phyloP scores from a whole-genome alignment of 2,329 filamentous ascomycete genomes.

The Ophiostoma piceae region DNA sequence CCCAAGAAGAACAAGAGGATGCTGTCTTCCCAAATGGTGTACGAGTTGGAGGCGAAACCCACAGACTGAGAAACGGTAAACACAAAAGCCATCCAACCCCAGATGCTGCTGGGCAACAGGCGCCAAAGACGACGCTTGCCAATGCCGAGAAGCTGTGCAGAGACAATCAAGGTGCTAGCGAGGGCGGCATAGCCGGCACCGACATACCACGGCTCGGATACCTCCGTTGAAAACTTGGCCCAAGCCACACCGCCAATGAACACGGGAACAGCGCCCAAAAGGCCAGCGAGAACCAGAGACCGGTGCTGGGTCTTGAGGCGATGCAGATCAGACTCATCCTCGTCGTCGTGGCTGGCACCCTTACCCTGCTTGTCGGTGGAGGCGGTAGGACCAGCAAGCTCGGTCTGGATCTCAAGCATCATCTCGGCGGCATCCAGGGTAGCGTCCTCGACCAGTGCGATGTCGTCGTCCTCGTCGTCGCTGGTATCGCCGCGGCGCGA shows the following conservation, averaged over 20 bases:
- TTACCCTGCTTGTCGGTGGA: background rate
- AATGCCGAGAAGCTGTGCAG: constrained; percentile 41
- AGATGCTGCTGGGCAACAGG: constrained; percentile 67
- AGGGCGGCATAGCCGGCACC: constrained; percentile 42
- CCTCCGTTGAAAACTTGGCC: background rate
- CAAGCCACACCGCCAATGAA: constrained; percentile 18
- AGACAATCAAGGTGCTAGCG: constrained; percentile 41
- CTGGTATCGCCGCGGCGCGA: constrained; percentile 50
- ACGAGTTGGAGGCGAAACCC: constrained; percentile 95
- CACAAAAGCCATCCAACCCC: constrained; percentile 79
- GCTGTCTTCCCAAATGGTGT: constrained; percentile 97
- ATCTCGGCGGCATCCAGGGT: constrained; percentile 57
- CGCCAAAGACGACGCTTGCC: constrained; percentile 41
- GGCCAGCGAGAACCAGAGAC: constrained; percentile 37
- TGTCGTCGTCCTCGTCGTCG: constrained; percentile 26
- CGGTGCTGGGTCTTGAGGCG: constrained; percentile 44
- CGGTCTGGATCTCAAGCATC: constrained; percentile 47
- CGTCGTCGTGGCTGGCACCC: constrained; percentile 31
- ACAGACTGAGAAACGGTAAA: constrained; percentile 84
- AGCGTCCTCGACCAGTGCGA: constrained; percentile 44
- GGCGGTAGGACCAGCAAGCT: constrained; percentile 15
- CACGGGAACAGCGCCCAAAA: constrained; percentile 34
- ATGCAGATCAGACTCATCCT: constrained; percentile 50
- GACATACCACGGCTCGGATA: constrained; percentile 36
- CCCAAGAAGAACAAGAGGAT: constrained; percentile 87